Evolutionary conservation across 208 protist genomes (phyloP), one percentile per base, ranked within the genome.

Genomic region (Wallacemonas collosoma): DNA sequence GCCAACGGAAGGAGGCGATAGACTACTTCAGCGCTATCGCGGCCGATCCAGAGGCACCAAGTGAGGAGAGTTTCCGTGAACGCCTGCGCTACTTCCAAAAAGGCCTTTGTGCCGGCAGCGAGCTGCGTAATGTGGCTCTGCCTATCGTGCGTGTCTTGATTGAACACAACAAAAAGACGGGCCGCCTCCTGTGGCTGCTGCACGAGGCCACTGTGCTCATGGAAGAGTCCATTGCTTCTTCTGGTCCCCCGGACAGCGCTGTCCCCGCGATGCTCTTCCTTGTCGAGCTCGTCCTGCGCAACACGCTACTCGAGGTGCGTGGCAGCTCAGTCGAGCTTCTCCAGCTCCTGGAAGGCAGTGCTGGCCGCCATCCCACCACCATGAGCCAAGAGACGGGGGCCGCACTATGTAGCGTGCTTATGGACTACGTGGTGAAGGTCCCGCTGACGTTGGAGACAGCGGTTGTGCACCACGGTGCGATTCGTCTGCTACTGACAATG

Each of bases 401-500:
- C 43, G 69, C 70, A 50, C 72, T 95, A 38, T 95, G 90, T 67
- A 40, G 41, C n/a, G 53, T 63, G n/a, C 70, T 89, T 26, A 68
- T 93, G 51, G 61, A 87, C 5, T 90, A 85, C 60, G 53, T 76
- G 40, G 71, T 81, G 11, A 43, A 68, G 6, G 80, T 91, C 15
- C 76, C 83, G 57, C 58, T 88, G 0, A 62, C 72, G 11, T 35
- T 36, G 39, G 48, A 35, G 6, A 93, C 88, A n/a, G 79, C 86
- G 8, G 47, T 79, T 48, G 76, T 73, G 45, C 91, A 96, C 58
- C 50, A 74, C 15, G 79, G 78, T 17, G 83, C 89, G 39, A 62
- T 86, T 36, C 82, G 75, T 8, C 73, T 96, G 48, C 77, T 96
- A 35, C 74, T 94, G 3, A 91, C 83, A n/a, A 82, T 94, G 82